Evolutionary conservation across 345 rosid species (phyloP).

Genomic region (Alliaria petiolata): DNA sequence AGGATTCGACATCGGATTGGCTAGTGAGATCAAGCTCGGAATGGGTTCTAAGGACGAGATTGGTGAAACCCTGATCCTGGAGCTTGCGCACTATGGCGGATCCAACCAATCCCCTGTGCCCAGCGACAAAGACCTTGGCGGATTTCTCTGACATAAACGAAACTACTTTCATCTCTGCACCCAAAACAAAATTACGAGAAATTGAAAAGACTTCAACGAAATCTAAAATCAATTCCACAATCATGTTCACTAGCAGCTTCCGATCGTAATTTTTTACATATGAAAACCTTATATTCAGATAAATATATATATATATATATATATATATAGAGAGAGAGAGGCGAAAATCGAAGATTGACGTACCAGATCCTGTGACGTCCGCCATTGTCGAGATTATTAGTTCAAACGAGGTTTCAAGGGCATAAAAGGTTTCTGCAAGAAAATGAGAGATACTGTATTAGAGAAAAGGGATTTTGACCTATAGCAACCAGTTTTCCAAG

Average conservation of each 20-base stretch:
- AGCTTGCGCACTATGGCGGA: constrained; percentile 85
- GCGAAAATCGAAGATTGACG: neutral
- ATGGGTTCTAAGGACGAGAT: constrained; percentile 67
- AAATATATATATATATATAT: too few species aligned
- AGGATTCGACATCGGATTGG: constrained; percentile 72
- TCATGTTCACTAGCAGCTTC: neutral
- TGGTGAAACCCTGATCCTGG: constrained; percentile 50
- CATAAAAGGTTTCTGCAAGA: neutral
- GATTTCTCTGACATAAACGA: constrained; percentile 61
- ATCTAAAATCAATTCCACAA: neutral
- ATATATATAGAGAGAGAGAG: neutral
- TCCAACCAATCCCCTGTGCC: constrained; percentile 92
- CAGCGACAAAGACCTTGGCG: constrained; percentile 89
- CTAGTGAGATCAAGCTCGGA: constrained; percentile 82
- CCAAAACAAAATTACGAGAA: neutral
- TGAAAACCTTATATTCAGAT: neutral
- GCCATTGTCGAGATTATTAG: constrained; percentile 14
- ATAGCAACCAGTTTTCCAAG: neutral
- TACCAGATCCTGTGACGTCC: constrained; percentile 18
- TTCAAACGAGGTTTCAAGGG: neutral
- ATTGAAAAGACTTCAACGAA: neutral
- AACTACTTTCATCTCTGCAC: constrained; percentile 19
- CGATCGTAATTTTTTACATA: neutral
- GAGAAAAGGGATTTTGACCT: constrained; percentile 12
- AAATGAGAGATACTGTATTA: too few species aligned